Evolutionary conservation across 495 filamentous ascomycete species (phyloP).

Genomic region (Xylaria acuta): DNA sequence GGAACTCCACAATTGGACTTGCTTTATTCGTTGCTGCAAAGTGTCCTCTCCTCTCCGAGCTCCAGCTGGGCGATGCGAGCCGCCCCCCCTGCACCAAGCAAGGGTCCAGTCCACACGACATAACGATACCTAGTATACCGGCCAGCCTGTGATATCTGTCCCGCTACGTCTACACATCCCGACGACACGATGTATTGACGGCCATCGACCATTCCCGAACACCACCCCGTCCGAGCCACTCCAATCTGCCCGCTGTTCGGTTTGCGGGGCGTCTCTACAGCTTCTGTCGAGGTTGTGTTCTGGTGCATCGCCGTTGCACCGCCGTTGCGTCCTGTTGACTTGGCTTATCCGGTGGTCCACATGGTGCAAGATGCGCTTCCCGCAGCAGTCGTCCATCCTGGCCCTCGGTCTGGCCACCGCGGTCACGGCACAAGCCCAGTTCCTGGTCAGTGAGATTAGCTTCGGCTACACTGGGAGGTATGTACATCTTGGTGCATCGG

Average conservation of each 20-base stretch:
- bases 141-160: neutral
- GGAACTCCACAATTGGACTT: slow-evolving; percentile 34
- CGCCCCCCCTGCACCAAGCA: neutral
- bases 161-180: neutral
- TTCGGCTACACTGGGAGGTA: slow-evolving; percentile 78
- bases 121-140: neutral
- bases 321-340: neutral
- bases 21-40: slow-evolving; percentile 37
- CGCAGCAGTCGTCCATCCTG: slow-evolving; percentile 40
- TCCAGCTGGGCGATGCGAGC: slow-evolving; percentile 1
- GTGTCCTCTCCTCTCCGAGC: slow-evolving; percentile 38
- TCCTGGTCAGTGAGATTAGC: slow-evolving; percentile 67
- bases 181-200: slow-evolving; percentile 1
- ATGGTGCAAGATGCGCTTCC: slow-evolving; percentile 48
- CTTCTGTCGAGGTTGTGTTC: neutral
- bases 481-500: slow-evolving; percentile 26
- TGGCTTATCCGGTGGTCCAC: neutral
- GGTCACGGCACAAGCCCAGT: slow-evolving; percentile 59
- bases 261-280: slow-evolving; percentile 3
- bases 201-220: neutral
- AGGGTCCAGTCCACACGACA: neutral
- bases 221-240: neutral
- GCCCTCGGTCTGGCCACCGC: slow-evolving; percentile 59
- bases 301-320: neutral
- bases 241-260: neutral